A percentile compares a stretch with the other conserved stretches of the same genome.
Conservation (phyloP, 1,139 yeast species). For the Nakaseomyces nivariensis region DNA sequence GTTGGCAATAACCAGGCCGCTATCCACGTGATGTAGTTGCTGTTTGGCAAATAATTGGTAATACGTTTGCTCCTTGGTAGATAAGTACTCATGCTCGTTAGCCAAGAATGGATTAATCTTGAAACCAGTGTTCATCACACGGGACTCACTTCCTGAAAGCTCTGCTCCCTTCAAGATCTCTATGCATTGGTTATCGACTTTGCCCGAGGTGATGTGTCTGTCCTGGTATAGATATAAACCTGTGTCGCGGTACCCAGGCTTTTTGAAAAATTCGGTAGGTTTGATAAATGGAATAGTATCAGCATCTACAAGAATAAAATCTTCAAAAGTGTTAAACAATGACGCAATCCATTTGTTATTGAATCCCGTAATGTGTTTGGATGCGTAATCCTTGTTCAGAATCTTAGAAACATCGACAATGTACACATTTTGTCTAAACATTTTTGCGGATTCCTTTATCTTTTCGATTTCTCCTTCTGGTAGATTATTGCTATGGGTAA, state of each 20-base stretch:
- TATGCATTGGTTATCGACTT: slow-evolving; percentile 29
- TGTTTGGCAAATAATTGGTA: slow-evolving; percentile 29
- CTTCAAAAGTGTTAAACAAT: slow-evolving; percentile 40
- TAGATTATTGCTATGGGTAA: not conserved
- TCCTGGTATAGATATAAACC: slow-evolving; percentile 36
- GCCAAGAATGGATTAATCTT: slow-evolving; percentile 21
- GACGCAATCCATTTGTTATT: slow-evolving; percentile 41
- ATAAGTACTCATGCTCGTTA: slow-evolving; percentile 9
- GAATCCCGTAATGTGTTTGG: slow-evolving; percentile 22
- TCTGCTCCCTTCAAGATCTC: slow-evolving; percentile 33
- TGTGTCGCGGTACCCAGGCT: slow-evolving; percentile 34
- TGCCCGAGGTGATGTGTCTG: slow-evolving; percentile 34
- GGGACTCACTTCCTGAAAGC: slow-evolving; percentile 35
- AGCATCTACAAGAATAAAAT: slow-evolving; percentile 41
- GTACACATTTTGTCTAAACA: not conserved
- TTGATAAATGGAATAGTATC: slow-evolving; percentile 42
- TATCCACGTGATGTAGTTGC: slow-evolving; percentile 42
- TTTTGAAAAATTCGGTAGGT: slow-evolving; percentile 6
- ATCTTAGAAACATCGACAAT: not conserved
- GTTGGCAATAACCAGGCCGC: slow-evolving; percentile 43
- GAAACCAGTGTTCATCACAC: slow-evolving; percentile 29
- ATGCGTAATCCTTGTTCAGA: not conserved
- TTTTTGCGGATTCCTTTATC: not conserved
- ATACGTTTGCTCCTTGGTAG: slow-evolving; percentile 9
- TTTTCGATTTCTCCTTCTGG: not conserved